Percentiles rank a stretch among this genome's conserved stretches.
phyloP scores from a whole-genome alignment of 495 filamentous ascomycete genomes.

The Xylaria nigripes region DNA sequence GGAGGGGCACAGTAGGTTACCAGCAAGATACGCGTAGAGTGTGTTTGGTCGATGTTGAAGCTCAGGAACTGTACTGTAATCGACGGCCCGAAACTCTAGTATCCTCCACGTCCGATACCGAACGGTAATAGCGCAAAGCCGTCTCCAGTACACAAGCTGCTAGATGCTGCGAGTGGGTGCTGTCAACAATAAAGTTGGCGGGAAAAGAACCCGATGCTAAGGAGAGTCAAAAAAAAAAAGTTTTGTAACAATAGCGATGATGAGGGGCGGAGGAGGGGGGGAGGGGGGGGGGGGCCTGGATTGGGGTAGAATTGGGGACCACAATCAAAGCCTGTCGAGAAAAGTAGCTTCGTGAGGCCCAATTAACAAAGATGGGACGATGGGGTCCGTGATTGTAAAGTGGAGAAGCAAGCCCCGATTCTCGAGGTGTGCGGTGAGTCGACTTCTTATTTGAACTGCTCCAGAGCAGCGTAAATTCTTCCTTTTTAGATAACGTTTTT shows the following conservation, averaged over 20 bases:
- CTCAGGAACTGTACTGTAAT: slow-evolving; percentile 12
- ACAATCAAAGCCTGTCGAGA: slow-evolving; percentile 23
- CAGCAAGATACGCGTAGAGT: slow-evolving; percentile 6
- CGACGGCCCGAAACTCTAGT: slow-evolving; percentile 15
- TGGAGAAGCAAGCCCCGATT: slow-evolving; percentile 29
- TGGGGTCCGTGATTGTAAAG: slow-evolving; percentile 41
- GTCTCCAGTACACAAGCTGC: slow-evolving; percentile 21
- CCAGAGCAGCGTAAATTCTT: slow-evolving; percentile 4
- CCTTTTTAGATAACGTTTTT: background rate
- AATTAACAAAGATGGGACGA: slow-evolving; percentile 38
- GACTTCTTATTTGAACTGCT: slow-evolving; percentile 29
- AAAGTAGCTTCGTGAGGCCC: slow-evolving; percentile 29
- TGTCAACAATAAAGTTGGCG: slow-evolving; percentile 18
- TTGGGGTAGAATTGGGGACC: slow-evolving; percentile 32
- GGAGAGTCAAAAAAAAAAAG: slow-evolving; percentile 8
- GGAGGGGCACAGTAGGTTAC: slow-evolving; percentile 13
- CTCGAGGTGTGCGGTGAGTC: slow-evolving; percentile 29
- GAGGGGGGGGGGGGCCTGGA: slow-evolving; percentile 20
- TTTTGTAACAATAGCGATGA: slow-evolving; percentile 15
- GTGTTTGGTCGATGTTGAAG: slow-evolving; percentile 2
- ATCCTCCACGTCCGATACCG: slow-evolving; percentile 29
- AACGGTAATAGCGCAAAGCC: slow-evolving; percentile 18
- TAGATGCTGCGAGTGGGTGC: slow-evolving; percentile 10
- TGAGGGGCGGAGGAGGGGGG: slow-evolving; percentile 18
- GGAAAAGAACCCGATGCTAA: slow-evolving; percentile 11